Evolutionary conservation across 306 rosid genomes (phyloP), one percentile per base, ranked within the genome.

Genomic region (Prunus dulcis): DNA sequence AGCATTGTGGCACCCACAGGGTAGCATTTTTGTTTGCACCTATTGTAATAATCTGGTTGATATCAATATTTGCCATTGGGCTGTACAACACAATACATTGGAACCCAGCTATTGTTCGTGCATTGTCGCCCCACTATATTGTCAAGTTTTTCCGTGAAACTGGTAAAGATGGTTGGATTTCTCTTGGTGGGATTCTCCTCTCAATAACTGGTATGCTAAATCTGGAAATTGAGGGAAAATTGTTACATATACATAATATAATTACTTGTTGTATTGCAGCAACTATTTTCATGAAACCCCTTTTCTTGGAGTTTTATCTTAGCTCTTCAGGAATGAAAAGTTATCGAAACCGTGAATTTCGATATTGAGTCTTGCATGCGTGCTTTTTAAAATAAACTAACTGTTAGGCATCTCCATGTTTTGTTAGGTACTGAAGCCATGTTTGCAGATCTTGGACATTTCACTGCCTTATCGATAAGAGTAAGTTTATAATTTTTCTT

Each of bases 381-480:
- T 22, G 27, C 80, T 60, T 46, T 49, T 7, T 50, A 11, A 28
- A 25, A 53, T 2, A 27, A 34, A 47, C 25, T 84, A 45, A 74
- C 38, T 9, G 45, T 47, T 57, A 76, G 32, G n/a, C 69, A 41
- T 74, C 74, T 79, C 67, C 53, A 28, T 57, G 73, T 71, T 74
- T 72, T 43, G 20, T 78, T 83, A 92, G 97, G 97, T 79, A 86
- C 96, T 27, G 97, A 93, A 79, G 97, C 97, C 51, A 93, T 90
- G 96, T 93, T 83, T 86, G 97, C 96, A 8, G 97, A 90, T 87
- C 97, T 93, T 82, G 96, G 96, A 73, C 97, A 92, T 84, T 92
- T 92, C 87, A 92, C 93, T 72, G 92, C 96, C 71, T 73, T 47
- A 52, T 90, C 97, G 1, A 92, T 92, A 76, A 92, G 97, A 89